phyloP scores from a whole-genome alignment of 2,329 filamentous ascomycete genomes.

The Pseudocercospora pini-densiflorae region DNA sequence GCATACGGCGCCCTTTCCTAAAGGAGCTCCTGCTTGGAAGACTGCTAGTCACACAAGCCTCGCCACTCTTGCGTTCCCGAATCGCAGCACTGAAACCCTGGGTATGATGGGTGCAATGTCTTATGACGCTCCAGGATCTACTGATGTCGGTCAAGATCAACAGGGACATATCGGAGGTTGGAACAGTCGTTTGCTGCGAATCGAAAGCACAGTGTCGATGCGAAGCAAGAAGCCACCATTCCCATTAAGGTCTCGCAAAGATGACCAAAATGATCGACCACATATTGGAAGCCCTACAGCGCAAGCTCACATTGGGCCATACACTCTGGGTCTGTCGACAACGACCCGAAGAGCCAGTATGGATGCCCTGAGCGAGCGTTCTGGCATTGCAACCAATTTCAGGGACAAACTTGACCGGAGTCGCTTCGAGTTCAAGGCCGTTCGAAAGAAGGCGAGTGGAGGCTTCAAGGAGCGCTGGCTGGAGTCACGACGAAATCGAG shows the following conservation, averaged over 20 bases:
- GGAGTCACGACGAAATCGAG: conserved; percentile 28
- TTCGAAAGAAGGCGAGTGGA: conserved; percentile 36
- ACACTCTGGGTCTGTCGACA: conserved; percentile 32
- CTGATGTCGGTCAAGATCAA: background rate
- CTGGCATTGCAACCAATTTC: conserved; percentile 31
- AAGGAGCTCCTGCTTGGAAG: conserved; percentile 30
- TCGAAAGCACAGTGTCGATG: conserved; percentile 37
- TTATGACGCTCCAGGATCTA: conserved; percentile 32
- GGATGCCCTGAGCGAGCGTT: conserved; percentile 23
- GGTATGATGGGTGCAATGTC: conserved; percentile 29
- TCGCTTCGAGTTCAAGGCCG: conserved; percentile 41
- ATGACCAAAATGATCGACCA: conserved; percentile 18
- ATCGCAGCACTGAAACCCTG: conserved; percentile 27
- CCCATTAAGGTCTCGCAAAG: background rate
- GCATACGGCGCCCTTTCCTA: conserved; percentile 31
- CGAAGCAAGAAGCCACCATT: conserved; percentile 27
- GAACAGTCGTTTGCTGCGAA: conserved; percentile 31
- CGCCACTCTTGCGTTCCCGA: conserved; percentile 27
- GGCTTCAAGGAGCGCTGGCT: conserved; percentile 33
- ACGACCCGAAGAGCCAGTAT: conserved; percentile 25
- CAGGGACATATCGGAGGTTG: conserved; percentile 21
- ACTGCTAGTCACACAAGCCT: conserved; percentile 34
- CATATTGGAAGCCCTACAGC: conserved; percentile 3
- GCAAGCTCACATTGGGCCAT: conserved; percentile 28
- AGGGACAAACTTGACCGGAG: conserved; percentile 38